Evolutionary conservation across 2,329 filamentous ascomycete genomes (phyloP), one percentile per base, ranked within the genome.

Genomic region (Lachnum nothofagi): DNA sequence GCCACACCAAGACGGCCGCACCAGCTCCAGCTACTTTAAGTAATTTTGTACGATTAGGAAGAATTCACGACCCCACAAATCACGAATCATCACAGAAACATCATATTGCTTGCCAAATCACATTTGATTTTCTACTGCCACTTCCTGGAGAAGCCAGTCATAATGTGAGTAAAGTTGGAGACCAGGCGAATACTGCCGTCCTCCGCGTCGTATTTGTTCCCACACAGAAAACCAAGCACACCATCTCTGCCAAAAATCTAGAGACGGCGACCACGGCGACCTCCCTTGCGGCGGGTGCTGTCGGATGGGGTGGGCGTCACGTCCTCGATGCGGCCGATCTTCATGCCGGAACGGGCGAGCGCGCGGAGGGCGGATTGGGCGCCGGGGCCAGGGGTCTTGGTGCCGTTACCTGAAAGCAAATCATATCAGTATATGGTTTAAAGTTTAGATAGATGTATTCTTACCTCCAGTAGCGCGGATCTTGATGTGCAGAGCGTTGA

Each of bases 201-300:
- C 82, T 54, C 74, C 81, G 78, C 82, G 82, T 83, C 77, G 74
- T 80, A 83, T 79, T 82, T 79, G 80, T 77, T 75, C 75, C 77
- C 78, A 79, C 73, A 78, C 72, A 69, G 68, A 69, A 67, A 67
- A 65, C 68, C 66, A 65, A 63, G 60, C 60, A 60, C 41, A 50
- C 55, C 49, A 57, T 49, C 40, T 46, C 40, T 51, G 35, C 63
- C 62, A 59, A 58, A 56, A 60, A 67, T 73, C 76, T 88, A 98
- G 77, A 98, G 88, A 95, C 93, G 91, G 80, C 93, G 93, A 97
- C 93, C 93, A 88, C 93, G 91, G 78, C 93, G 91, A 96, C 93
- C 93, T 81, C 93, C 93, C 90, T 98, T 98, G 81, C 91, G 91
- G 79, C 93, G 88, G 70, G 93, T 98, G 74, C 89, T 95, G 78